Evolutionary conservation across 2,329 filamentous ascomycete species (phyloP).

Genomic region (Thermomyces lanuginosus): DNA sequence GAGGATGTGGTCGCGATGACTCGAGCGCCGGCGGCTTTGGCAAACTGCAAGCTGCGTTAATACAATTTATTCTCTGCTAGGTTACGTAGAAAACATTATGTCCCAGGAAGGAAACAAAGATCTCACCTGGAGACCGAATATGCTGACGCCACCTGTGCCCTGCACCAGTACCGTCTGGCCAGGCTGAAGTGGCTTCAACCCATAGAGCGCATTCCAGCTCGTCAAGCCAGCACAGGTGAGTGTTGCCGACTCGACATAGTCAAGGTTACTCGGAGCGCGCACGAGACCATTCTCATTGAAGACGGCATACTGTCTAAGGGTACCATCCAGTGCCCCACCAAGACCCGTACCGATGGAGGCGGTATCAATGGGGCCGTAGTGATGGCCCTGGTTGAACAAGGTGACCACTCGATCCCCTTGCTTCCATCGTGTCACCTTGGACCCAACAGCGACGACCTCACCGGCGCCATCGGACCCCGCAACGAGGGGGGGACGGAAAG

Average conservation of each 20-base stretch:
- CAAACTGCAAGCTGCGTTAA: conserved; percentile 19
- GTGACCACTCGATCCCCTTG: conserved; percentile 5
- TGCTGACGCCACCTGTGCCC: conserved; percentile 44
- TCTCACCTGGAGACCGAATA: conserved; percentile 41
- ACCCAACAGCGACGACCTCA: conserved; percentile 1
- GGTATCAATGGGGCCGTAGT: conserved; percentile 16
- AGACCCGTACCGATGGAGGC: neutral
- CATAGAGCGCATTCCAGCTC: conserved; percentile 50
- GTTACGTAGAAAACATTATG: too few relatives aligned
- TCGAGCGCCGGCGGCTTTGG: conserved; percentile 34
- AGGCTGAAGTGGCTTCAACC: conserved; percentile 36
- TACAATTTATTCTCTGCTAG: too few relatives aligned
- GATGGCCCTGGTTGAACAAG: conserved; percentile 29
- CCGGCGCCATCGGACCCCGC: conserved; percentile 1
- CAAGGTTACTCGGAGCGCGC: conserved; percentile 40
- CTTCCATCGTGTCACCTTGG: conserved; percentile 1
- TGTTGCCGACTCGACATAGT: conserved; percentile 38
- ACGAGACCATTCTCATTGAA: conserved; percentile 56
- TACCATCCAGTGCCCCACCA: neutral
- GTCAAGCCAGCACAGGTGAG: conserved; percentile 46
- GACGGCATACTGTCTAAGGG: conserved; percentile 42
- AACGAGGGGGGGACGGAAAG: neutral
- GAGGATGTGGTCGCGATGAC: conserved; percentile 46
- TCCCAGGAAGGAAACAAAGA: too few relatives aligned
- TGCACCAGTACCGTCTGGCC: conserved; percentile 43